Base-by-base conservation (phyloP, 441 rosid species). In the Gossypium lobatum region DNA sequence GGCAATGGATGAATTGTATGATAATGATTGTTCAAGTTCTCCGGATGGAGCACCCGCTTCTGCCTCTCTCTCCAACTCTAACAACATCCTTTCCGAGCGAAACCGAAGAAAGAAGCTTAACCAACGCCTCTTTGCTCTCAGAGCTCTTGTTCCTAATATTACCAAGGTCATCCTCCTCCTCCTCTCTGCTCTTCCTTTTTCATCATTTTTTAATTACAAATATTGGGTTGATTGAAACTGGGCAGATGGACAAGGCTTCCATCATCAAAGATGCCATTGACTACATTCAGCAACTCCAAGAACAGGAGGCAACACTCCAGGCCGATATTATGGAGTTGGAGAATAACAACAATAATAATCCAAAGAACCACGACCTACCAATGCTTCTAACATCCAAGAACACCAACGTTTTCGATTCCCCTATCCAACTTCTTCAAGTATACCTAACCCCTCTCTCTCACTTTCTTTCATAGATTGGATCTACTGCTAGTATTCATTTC, bases 231-330 rank as follows among this genome's bases (percentile, higher is more conserved):
- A 50, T 14, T 50, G 55, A 50, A 50, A 50, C 17, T 50, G 55
- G 26, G 25, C 20, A 55, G 98, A 92, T 94, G 98, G 98, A 94
- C 77, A 94, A 91, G 86, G 97, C 98, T 16, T 94, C 98, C n/a
- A 94, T 92, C 80, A 85, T 94, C 74, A 94, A 89, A 73, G 98
- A 94, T 50, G 97, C 98, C 2, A 94, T 94, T n/a, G 87, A 86
- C 66, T 92, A 94, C 79, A 92, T 94, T 53, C 85, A 92, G 79
- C 92, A 91, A 50, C 77, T 94, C 74, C 98, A 92, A 13, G 87
- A 87, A 2, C 95, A 89, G 76, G 95, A 94, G 80, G 81, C 78
- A 59, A 85, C 85, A 72, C 86, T 92, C 11, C 86, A 85, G 66
- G 80, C 85, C 6, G 97, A 94, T 83, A 88, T 92, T 16, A 17